These are phyloP conservation scores for Lumnitzera racemosa DNA, from an alignment of 345 rosid genomes.

Conservation along the genomic window DNA sequence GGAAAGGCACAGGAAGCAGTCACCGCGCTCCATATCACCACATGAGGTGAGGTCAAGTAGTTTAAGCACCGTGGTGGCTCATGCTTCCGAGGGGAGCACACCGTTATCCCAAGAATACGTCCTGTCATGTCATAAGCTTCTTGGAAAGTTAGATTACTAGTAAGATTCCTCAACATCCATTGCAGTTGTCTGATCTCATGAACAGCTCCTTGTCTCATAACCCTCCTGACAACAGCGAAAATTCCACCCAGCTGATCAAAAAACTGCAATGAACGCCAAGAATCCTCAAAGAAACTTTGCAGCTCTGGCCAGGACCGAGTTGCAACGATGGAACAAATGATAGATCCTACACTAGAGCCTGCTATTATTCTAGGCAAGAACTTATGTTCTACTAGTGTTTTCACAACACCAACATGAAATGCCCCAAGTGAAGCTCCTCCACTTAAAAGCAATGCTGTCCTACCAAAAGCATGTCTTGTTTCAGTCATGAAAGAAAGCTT, in stretches of 20 bases:
- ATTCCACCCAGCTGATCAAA: constrained; percentile 94
- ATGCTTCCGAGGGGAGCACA: constrained; percentile 95
- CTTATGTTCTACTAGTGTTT: constrained; percentile 83
- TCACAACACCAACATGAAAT: constrained; percentile 84
- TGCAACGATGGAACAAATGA: constrained; percentile 82
- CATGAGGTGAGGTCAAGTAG: constrained; percentile 96
- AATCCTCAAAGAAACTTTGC: constrained; percentile 83
- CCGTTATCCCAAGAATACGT: constrained; percentile 84
- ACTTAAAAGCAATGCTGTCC: constrained; percentile 94
- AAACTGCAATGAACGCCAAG: constrained; percentile 76
- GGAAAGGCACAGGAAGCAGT: constrained; percentile 99
- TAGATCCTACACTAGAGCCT: constrained; percentile 95
- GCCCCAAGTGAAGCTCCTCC: constrained; percentile 99
- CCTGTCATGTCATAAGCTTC: constrained; percentile 99
- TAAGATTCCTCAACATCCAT: constrained; percentile 75
- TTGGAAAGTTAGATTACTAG: constrained; percentile 92
- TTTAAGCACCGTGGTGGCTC: constrained; percentile 98
- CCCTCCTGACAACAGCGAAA: constrained; percentile 72
- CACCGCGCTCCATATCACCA: constrained; percentile 98
- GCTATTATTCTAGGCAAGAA: constrained; percentile 86
- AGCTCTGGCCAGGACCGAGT: constrained; percentile 98
- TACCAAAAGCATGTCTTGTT: constrained; percentile 92
- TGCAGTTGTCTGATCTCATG: constrained; percentile 90
- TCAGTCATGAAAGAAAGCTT: constrained; percentile 97
- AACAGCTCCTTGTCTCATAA: constrained; percentile 82